Conservation (phyloP, 176 grass and related monocot species). For the Phyllostachys edulis region DNA sequence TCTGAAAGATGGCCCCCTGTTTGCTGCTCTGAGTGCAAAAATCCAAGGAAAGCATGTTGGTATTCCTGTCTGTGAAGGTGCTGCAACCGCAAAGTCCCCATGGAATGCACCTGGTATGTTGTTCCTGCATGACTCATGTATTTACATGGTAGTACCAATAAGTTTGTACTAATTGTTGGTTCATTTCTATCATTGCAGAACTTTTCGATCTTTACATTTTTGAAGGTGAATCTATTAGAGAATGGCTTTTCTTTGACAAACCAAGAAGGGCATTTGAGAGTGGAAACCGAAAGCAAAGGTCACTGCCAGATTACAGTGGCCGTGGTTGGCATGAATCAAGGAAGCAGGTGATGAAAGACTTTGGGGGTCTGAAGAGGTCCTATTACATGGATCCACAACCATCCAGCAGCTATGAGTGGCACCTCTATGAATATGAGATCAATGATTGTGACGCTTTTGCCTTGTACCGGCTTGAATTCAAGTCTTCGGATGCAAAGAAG, state of each 20-base stretch:
- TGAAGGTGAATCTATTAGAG: constrained; percentile 91
- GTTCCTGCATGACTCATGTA: constrained; percentile 9
- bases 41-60: constrained; percentile 80
- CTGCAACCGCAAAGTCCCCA: constrained; percentile 80
- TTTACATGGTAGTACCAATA: neutral
- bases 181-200: constrained; percentile 53
- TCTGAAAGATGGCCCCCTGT: constrained; percentile 87
- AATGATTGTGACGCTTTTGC: constrained; percentile 77
- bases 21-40: constrained; percentile 85
- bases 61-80: constrained; percentile 92
- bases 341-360: constrained; percentile 93
- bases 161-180: constrained; percentile 31
- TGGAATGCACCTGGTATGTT: constrained; percentile 88
- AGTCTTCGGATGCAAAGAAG: constrained; percentile 81
- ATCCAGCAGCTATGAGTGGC: constrained; percentile 72
- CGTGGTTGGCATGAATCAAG: constrained; percentile 94
- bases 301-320: constrained; percentile 80
- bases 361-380: constrained; percentile 81
- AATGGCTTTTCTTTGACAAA: constrained; percentile 97
- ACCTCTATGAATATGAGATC: constrained; percentile 93
- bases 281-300: constrained; percentile 85
- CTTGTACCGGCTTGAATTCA: constrained; percentile 81
- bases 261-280: constrained; percentile 88
- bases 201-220: constrained; percentile 88
- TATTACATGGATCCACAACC: constrained; percentile 99